A percentile compares a stretch with the other conserved stretches of the same genome.
phyloP scores from a whole-genome alignment of 106 monocot genomes.

The Allium fistulosum region DNA sequence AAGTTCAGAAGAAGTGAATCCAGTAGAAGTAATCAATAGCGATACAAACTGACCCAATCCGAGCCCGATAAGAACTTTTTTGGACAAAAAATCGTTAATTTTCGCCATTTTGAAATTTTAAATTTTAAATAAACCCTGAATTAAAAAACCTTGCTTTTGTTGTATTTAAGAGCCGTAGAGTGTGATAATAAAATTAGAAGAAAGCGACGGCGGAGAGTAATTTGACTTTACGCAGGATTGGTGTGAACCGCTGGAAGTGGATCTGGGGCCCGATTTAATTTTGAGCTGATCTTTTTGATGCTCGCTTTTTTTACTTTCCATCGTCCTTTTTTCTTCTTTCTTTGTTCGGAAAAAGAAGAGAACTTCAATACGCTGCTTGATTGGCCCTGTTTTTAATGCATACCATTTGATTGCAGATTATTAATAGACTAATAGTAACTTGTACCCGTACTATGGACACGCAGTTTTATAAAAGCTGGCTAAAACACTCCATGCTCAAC shows the following conservation, averaged over 20 bases:
- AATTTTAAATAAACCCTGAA: background rate
- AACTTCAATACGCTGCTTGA: no score
- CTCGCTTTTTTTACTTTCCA: no score
- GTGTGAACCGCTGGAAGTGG: background rate
- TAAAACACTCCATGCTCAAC: no score
- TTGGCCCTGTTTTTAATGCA: no score
- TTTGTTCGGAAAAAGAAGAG: no score
- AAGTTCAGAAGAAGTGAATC: slow-evolving; percentile 87
- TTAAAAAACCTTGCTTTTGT: background rate
- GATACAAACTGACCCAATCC: slow-evolving; percentile 79
- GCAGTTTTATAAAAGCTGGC: no score
- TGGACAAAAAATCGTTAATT: slow-evolving; percentile 19
- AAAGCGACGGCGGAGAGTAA: background rate
- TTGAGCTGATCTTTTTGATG: no score
- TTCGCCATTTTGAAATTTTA: background rate
- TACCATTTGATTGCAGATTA: no score
- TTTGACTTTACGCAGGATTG: background rate
- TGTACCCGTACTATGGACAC: no score
- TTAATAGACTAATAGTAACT: no score
- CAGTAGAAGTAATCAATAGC: slow-evolving; percentile 70
- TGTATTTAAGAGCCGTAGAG: background rate
- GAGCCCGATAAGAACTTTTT: slow-evolving; percentile 35
- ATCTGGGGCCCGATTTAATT: background rate
- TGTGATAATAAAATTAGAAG: background rate
- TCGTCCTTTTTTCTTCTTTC: no score